Percentiles rank a stretch among this genome's conserved stretches.
These are phyloP conservation scores for Amanita pallidorosea DNA, from an alignment of 768 basidiomycete species.

Conservation along the genomic window DNA sequence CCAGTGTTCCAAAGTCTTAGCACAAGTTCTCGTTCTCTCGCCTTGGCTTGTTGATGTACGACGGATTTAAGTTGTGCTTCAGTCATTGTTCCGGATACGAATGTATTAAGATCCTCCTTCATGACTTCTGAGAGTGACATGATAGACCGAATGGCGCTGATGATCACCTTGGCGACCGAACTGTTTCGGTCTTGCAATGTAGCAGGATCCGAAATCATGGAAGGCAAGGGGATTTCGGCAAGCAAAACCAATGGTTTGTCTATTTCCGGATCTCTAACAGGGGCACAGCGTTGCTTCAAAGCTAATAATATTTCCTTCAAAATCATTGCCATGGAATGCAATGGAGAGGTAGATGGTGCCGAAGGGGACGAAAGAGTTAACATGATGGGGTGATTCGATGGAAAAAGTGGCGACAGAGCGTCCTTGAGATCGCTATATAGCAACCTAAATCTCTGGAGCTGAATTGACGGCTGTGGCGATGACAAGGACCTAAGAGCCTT, in stretches of 20 bases:
- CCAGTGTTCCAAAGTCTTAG: slow-evolving; percentile 36
- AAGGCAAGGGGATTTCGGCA: slow-evolving; percentile 7
- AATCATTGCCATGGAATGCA: slow-evolving; percentile 43
- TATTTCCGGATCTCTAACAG: slow-evolving; percentile 46
- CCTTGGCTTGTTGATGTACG: slow-evolving; percentile 41
- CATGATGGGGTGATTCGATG: slow-evolving; percentile 39
- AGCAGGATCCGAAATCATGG: not conserved
- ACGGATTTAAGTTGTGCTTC: slow-evolving; percentile 45
- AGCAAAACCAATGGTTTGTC: slow-evolving; percentile 31
- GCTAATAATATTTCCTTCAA: slow-evolving; percentile 42
- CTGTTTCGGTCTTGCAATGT: not conserved
- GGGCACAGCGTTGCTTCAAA: slow-evolving; percentile 55
- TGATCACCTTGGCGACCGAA: slow-evolving; percentile 35
- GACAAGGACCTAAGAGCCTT: slow-evolving; percentile 51
- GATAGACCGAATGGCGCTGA: slow-evolving; percentile 35
- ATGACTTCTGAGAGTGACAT: slow-evolving; percentile 48
- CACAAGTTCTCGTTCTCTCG: slow-evolving; percentile 43
- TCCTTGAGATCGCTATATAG: slow-evolving; percentile 45
- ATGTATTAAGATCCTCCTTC: slow-evolving; percentile 58
- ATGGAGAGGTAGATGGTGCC: slow-evolving; percentile 58
- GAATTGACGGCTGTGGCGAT: slow-evolving; percentile 43
- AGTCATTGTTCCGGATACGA: slow-evolving; percentile 54
- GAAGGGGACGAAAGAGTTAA: slow-evolving; percentile 43
- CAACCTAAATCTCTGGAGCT: slow-evolving; percentile 46
- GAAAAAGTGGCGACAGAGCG: slow-evolving; percentile 47